A percentile compares a stretch with the other conserved stretches of the same genome.
These are phyloP conservation scores for Euphorbia celastroides DNA, from an alignment of 441 rosid species.

Conservation along the genomic window DNA sequence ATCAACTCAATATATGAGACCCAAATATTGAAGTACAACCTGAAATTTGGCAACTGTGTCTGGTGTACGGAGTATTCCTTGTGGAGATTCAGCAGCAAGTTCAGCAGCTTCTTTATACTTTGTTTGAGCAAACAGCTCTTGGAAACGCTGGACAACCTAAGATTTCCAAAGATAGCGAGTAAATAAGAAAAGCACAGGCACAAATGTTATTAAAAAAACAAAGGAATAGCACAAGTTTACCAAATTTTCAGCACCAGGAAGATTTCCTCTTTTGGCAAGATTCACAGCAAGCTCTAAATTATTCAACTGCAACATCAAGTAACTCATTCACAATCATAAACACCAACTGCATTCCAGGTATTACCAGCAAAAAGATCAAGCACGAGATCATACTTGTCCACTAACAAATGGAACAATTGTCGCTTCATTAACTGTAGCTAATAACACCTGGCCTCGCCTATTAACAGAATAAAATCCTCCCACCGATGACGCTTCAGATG, in stretches of 20 bases:
- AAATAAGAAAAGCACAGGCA: constrained; percentile 9
- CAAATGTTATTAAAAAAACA: background rate
- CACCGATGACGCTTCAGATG: constrained; percentile 78
- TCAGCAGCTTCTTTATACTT: constrained; percentile 99
- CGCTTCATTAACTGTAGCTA: constrained; percentile 94
- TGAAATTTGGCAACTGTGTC: constrained; percentile 99
- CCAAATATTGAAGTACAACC: constrained; percentile 37
- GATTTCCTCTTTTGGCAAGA: constrained; percentile 98
- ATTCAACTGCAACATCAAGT: constrained; percentile 81
- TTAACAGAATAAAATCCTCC: constrained; percentile 98
- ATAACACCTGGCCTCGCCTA: constrained; percentile 95
- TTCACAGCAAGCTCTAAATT: constrained; percentile 97
- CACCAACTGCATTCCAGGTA: background rate
- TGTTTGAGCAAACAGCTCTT: constrained; percentile 97
- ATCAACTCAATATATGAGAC: background rate
- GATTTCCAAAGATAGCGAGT: constrained; percentile 20
- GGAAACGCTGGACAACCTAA: constrained; percentile 99
- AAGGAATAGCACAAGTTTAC: constrained; percentile 36
- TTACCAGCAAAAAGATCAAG: background rate
- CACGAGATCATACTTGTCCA: constrained; percentile 75
- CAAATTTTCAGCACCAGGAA: constrained; percentile 97
- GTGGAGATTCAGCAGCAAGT: constrained; percentile 99
- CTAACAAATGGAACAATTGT: constrained; percentile 96
- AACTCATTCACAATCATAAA: constrained; percentile 8
- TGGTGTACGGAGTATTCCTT: constrained; percentile 97